Percentiles rank a stretch among this genome's conserved stretches.
Evolutionary conservation across 2,329 filamentous ascomycete genomes (phyloP).

Genomic region (Cercospora janseana): DNA sequence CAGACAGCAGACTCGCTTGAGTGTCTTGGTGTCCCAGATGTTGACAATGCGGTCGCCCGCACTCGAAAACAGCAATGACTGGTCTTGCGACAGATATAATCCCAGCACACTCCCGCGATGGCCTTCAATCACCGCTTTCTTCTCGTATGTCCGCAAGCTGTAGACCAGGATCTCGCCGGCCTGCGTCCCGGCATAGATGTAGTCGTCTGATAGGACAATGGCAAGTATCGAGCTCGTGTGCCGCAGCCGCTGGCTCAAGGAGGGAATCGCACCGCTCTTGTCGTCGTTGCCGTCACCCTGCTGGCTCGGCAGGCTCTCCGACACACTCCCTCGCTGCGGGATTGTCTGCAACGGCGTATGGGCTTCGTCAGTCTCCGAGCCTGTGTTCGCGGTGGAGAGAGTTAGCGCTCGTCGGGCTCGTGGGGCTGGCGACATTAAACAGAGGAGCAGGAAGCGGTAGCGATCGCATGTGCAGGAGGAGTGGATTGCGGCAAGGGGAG

Average conservation of each 20-base stretch:
- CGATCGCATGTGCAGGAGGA: background rate
- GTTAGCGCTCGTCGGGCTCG: constrained; percentile 17
- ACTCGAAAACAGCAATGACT: constrained; percentile 79
- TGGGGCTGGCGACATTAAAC: constrained; percentile 14
- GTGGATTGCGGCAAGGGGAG: constrained; percentile 9
- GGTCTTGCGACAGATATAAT: constrained; percentile 73
- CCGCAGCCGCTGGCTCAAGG: constrained; percentile 69
- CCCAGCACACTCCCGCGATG: constrained; percentile 90
- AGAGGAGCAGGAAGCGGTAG: background rate
- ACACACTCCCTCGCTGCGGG: constrained; percentile 5
- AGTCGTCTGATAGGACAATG: constrained; percentile 73
- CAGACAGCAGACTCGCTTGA: constrained; percentile 79
- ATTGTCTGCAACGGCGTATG: background rate
- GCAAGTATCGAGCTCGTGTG: constrained; percentile 79
- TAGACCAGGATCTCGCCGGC: constrained; percentile 90
- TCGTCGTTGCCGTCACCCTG: constrained; percentile 28
- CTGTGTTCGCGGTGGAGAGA: constrained; percentile 18
- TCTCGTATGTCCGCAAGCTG: constrained; percentile 84
- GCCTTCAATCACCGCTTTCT: constrained; percentile 74
- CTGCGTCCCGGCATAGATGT: constrained; percentile 89
- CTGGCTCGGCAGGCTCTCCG: constrained; percentile 25
- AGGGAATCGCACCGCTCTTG: constrained; percentile 47
- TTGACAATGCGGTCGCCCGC: constrained; percentile 93
- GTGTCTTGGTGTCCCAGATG: constrained; percentile 78
- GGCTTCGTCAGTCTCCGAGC: constrained; percentile 26